phyloP scores from a whole-genome alignment of 208 protist species.

The Leishmania turanica region DNA sequence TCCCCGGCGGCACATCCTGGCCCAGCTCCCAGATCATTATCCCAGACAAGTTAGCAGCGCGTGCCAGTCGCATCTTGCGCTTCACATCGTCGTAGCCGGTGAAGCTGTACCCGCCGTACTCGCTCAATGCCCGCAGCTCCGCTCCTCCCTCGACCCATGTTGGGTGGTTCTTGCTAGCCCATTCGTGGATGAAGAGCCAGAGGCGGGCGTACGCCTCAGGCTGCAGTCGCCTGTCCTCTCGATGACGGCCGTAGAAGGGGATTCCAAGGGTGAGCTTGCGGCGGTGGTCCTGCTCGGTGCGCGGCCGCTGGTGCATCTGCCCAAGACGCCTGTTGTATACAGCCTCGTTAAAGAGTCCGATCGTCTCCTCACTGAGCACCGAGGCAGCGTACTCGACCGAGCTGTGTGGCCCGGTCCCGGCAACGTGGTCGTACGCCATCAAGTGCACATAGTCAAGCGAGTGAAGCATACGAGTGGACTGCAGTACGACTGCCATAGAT shows the following conservation, averaged over 20 bases:
- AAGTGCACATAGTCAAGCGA: constrained; percentile 63
- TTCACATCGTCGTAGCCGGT: constrained; percentile 45
- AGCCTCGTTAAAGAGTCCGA: constrained; percentile 10
- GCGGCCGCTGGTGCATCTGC: not conserved
- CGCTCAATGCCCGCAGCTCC: constrained; percentile 38
- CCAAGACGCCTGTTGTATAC: not conserved
- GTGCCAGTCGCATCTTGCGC: constrained; percentile 59
- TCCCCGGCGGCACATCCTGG: constrained; percentile 56
- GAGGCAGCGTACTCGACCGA: constrained; percentile 36
- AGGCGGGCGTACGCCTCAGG: constrained; percentile 54
- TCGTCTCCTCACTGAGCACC: constrained; percentile 24
- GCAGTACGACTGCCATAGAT: constrained; percentile 26
- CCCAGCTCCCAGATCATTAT: constrained; percentile 85
- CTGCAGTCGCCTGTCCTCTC: constrained; percentile 21
- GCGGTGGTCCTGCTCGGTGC: constrained; percentile 12
- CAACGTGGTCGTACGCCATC: constrained; percentile 69
- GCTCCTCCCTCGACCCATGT: constrained; percentile 23
- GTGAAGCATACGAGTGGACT: constrained; percentile 21
- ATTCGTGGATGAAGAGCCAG: constrained; percentile 38
- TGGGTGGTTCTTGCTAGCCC: constrained; percentile 35
- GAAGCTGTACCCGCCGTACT: constrained; percentile 46
- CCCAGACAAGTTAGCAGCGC: constrained; percentile 38
- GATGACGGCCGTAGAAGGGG: constrained; percentile 60
- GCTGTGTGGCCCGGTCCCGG: constrained; percentile 26
- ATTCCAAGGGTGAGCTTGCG: constrained; percentile 66